Percentiles rank a stretch among this genome's conserved stretches.
These are phyloP conservation scores for Linnemannia hyalina DNA, from an alignment of 192 early-diverging fungal genomes.

Conservation along the genomic window DNA sequence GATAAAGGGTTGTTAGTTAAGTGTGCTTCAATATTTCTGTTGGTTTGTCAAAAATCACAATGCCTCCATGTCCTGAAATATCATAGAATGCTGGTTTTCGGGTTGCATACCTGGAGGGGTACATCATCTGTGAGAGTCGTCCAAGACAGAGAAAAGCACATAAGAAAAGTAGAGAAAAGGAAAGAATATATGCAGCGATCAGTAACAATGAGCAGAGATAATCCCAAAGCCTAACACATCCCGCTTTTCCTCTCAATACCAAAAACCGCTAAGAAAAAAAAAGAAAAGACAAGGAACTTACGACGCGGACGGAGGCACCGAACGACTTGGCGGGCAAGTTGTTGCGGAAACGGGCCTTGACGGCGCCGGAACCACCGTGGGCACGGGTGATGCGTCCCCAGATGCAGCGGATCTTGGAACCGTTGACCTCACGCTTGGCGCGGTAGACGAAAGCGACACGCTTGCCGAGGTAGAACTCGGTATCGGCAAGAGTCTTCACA, in stretches of 20 bases:
- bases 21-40: neutral
- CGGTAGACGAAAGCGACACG: slow-evolving; percentile 98
- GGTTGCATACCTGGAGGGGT: slow-evolving; percentile 86
- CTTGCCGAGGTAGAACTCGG: slow-evolving; percentile 98
- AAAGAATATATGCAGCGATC: neutral
- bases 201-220: neutral
- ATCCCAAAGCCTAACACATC: neutral
- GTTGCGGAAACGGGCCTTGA: slow-evolving; percentile 96
- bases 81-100: slow-evolving; percentile 5
- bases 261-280: slow-evolving; percentile 1
- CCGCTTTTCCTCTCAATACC: neutral
- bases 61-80: slow-evolving; percentile 19
- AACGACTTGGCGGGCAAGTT: slow-evolving; percentile 97
- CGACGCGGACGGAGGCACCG: slow-evolving; percentile 92
- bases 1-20: slow-evolving; percentile 10
- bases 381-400: slow-evolving; percentile 97
- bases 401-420: slow-evolving; percentile 95
- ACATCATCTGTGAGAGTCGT: slow-evolving; percentile 83
- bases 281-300: slow-evolving; percentile 66
- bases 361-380: slow-evolving; percentile 97
- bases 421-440: slow-evolving; percentile 87
- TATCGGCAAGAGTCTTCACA: slow-evolving; percentile 89
- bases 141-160: neutral
- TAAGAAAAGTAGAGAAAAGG: slow-evolving; percentile 20
- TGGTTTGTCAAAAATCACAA: neutral